phyloP scores from a whole-genome alignment of 805 yeast genomes.

The Geotrichum ghanense region DNA sequence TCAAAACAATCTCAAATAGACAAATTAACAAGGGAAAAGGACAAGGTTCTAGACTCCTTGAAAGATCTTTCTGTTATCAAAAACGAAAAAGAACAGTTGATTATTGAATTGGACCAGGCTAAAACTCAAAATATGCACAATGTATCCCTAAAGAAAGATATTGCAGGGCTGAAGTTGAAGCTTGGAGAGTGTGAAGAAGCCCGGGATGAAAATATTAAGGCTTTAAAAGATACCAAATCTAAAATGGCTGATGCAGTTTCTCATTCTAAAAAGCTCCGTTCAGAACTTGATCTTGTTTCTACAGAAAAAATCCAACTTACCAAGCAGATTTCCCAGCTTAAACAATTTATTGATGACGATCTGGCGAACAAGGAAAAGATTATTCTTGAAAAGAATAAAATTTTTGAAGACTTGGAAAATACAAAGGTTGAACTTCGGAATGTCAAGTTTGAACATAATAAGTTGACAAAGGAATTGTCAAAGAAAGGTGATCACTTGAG shows the following conservation, averaged over 20 bases:
- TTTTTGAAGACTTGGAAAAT: constrained; percentile 11
- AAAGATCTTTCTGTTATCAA: constrained; percentile 5
- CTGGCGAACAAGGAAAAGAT: constrained; percentile 14
- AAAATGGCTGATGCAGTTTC: constrained; percentile 5
- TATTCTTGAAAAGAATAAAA: constrained; percentile 10
- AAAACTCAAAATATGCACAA: constrained; percentile 11
- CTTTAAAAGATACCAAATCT: constrained; percentile 7
- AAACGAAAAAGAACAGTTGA: constrained; percentile 9
- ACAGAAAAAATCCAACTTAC: constrained; percentile 6
- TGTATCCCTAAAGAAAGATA: constrained; percentile 10
- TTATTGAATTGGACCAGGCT: constrained; percentile 14
- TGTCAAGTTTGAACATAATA: constrained; percentile 8
- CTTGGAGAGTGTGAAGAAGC: constrained; percentile 13
- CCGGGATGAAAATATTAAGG: constrained; percentile 10
- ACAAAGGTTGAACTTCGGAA: constrained; percentile 9
- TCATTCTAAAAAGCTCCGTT: constrained; percentile 4
- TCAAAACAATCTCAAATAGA: constrained; percentile 14
- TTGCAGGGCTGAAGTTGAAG: constrained; percentile 10
- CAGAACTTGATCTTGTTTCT: constrained; percentile 3
- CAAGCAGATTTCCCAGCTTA: constrained; percentile 12
- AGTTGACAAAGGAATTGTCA: constrained; percentile 13
- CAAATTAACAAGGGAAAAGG: constrained; percentile 10
- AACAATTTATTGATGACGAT: constrained; percentile 12
- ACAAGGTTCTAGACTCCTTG: constrained; percentile 5
- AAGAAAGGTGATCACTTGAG: constrained; percentile 14